Base-by-base conservation (phyloP, 2,329 filamentous ascomycete species). In the Exutisphaerella laricina region DNA sequence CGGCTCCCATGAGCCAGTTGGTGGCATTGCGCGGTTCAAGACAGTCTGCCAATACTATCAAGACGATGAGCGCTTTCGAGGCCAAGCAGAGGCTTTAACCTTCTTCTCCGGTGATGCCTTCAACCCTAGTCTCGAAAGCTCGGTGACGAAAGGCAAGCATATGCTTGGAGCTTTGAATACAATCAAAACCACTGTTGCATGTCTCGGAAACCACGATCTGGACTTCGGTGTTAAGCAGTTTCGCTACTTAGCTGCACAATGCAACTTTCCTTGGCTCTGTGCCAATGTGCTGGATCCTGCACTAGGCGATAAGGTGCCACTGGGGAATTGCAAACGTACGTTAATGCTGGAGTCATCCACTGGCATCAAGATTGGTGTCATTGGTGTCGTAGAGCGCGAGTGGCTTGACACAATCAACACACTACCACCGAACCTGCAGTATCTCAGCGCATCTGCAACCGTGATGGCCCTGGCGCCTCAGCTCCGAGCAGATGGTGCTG, bases 101-200 rank as follows among this genome's bases (percentile, higher is more conserved):
- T 76, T 94, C 54, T 96, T 95, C 66, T 94, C 88, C 2, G 88
- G 88, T 26, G 89, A 95, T 73, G 88, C 84, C 7, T 96, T 92
- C 67, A 95, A 95, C 61, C 88, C 89, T 0, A 90, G 85, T 56
- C 69, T 95, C 45, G 88, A 95, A 66, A 90, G 84, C 57, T 85
- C 84, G 13, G 81, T 95, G 23, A 95, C 88, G 2, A 95, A 95
- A 68, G 88, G 81, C 33, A 75, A 80, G 53, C 89, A 95, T 65
- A 95, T 95, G 89, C 81, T 94, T 7, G 84, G 87, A 0, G 75
- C 92, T 7, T 67, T 96, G 33, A 94, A 95, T 62, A 71, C 74
- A 17, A 78, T 88, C 53, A 80, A 82, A 3, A 92, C 86, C 1
- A 77, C 86, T 60, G 84, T 82, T 31, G 84, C 88, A n/a, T 89